Percentiles rank a stretch among this genome's conserved stretches.
phyloP scores from a whole-genome alignment of 1,284 basidiomycete species.

The Ceratobasidium sp. region DNA sequence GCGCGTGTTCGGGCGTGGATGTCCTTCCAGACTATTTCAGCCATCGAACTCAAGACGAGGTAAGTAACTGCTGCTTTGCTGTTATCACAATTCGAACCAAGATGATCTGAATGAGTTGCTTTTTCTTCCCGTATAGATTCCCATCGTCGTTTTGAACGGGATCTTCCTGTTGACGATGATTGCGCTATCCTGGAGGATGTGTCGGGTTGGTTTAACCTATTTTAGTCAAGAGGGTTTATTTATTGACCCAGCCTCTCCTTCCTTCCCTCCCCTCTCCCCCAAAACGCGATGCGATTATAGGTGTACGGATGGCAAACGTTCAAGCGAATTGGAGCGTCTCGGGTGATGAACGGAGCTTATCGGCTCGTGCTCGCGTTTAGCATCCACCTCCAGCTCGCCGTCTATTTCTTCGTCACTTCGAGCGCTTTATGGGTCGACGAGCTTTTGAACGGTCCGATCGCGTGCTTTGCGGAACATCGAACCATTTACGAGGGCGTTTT shows the following conservation, averaged over 20 bases:
- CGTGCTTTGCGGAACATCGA: conserved; percentile 51
- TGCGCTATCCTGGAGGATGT: conserved; percentile 79
- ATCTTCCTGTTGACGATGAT: conserved; percentile 71
- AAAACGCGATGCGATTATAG: conserved; percentile 57
- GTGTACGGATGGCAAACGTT: conserved; percentile 86
- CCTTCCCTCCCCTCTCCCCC: too few relatives aligned
- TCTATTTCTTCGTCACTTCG: conserved; percentile 81
- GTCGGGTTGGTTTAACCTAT: conserved; percentile 67
- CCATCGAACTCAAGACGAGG: conserved; percentile 57
- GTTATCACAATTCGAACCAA: conserved; percentile 7
- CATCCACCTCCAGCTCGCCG: conserved; percentile 77
- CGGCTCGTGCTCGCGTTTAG: conserved; percentile 75
- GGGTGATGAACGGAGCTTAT: conserved; percentile 79
- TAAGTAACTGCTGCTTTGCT: background rate
- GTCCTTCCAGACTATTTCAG: conserved; percentile 60
- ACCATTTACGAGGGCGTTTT: conserved; percentile 72
- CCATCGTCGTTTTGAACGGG: conserved; percentile 74
- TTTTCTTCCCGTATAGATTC: conserved; percentile 65
- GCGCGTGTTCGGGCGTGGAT: conserved; percentile 68
- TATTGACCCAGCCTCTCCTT: too few relatives aligned
- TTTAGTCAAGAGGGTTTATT: background rate
- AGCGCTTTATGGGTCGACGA: conserved; percentile 83
- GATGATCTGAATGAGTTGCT: conserved; percentile 1
- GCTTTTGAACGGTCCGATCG: conserved; percentile 74
- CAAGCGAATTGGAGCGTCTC: conserved; percentile 84